Conservation (phyloP, 192 early-diverging fungal genomes). For the Pecoramyces ruminantium region DNA sequence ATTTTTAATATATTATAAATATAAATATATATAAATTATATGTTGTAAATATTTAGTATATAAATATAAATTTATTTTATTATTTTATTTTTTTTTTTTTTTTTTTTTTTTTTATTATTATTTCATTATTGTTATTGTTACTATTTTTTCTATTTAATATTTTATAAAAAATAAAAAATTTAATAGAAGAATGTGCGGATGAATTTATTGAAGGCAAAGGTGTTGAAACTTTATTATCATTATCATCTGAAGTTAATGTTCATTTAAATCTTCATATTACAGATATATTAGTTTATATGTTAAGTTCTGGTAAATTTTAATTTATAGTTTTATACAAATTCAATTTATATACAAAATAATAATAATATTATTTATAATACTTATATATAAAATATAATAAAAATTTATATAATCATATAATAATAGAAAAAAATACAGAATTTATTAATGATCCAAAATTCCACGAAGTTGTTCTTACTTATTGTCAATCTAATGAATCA, state of each 20-base stretch:
- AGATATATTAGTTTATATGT: conserved; percentile 31
- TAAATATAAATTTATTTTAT: no score
- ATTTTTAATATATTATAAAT: background rate
- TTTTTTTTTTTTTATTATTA: no score
- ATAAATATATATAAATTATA: background rate
- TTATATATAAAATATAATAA: conserved; percentile 2
- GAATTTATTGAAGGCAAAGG: conserved; percentile 16
- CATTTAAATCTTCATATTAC: conserved; percentile 31
- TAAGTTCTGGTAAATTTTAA: conserved; percentile 9
- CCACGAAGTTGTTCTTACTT: conserved; percentile 12
- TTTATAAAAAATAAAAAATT: no score
- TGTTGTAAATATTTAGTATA: conserved; percentile 1
- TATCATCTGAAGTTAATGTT: conserved; percentile 8
- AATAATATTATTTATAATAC: no score
- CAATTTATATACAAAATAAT: background rate
- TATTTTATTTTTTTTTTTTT: no score
- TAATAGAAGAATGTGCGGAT: conserved; percentile 13
- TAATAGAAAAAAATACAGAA: conserved; percentile 4
- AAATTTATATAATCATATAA: no score
- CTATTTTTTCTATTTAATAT: no score
- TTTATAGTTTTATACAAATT: background rate
- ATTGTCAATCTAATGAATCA: conserved; percentile 16
- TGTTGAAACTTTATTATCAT: conserved; percentile 12
- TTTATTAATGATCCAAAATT: conserved; percentile 12
- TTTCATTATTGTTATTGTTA: no score